Conservation (phyloP, 2,329 filamentous ascomycete species). For the Talaromyces sp. region DNA sequence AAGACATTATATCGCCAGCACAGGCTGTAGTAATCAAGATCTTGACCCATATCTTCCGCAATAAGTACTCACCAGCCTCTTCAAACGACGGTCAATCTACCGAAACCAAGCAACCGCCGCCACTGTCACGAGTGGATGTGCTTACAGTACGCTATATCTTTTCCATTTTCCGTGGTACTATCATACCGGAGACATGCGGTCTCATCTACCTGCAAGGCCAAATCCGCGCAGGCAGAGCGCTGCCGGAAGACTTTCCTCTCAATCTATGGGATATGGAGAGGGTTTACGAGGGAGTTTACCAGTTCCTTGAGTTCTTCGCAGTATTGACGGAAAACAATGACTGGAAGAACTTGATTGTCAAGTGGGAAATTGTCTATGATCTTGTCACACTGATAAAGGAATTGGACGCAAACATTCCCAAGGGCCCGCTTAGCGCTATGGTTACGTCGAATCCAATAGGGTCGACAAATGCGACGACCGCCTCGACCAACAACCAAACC, state of each 20-base stretch:
- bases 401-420: constrained; percentile 81
- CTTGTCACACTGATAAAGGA: constrained; percentile 82
- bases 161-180: constrained; percentile 84
- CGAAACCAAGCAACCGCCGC: constrained; percentile 56
- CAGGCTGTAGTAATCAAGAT: constrained; percentile 91
- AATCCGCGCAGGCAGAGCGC: constrained; percentile 70
- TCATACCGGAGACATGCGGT: constrained; percentile 92
- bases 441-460: constrained; percentile 19
- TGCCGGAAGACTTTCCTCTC: constrained; percentile 84
- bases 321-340: constrained; percentile 82
- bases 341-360: constrained; percentile 78
- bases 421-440: constrained; percentile 61
- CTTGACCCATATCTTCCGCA: constrained; percentile 82
- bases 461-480: constrained; percentile 17
- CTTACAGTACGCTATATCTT: constrained; percentile 83
- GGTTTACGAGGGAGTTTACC: constrained; percentile 89
- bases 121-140: constrained; percentile 54
- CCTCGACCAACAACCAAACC: constrained; percentile 25
- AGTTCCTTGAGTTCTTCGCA: constrained; percentile 90
- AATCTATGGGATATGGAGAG: constrained; percentile 98
- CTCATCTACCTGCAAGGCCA: constrained; percentile 90
- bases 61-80: constrained; percentile 51
- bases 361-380: constrained; percentile 90
- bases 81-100: constrained; percentile 51
- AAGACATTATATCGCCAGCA: constrained; percentile 92